Evolutionary conservation across 108 stramenopile genomes (phyloP).

Genomic region (Nitzschia inconspicua): DNA sequence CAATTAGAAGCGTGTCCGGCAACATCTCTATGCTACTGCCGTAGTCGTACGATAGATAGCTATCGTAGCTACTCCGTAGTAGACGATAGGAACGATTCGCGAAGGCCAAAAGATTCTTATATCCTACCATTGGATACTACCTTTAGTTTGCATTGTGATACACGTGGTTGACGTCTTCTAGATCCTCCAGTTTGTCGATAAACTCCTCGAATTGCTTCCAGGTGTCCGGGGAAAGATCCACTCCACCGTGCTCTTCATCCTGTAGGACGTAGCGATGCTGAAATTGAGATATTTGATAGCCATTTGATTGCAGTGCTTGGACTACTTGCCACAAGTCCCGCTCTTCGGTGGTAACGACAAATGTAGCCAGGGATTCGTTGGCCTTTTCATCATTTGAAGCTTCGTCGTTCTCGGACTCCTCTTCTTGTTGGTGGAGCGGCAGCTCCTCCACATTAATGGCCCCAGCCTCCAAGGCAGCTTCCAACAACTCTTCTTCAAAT

Average conservation of each 20-base stretch:
- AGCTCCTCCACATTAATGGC: conserved; percentile 58
- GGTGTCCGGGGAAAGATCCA: conserved; percentile 40
- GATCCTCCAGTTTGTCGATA: conserved; percentile 54
- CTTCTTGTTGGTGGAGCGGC: too few relatives aligned
- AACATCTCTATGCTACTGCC: too few relatives aligned
- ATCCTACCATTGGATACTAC: too few relatives aligned
- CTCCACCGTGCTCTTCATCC: conserved; percentile 29
- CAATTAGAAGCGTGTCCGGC: too few relatives aligned
- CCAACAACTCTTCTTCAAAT: conserved; percentile 49
- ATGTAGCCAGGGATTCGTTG: not conserved
- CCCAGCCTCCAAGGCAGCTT: conserved; percentile 67
- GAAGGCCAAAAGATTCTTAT: too few relatives aligned
- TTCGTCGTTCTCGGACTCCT: not conserved
- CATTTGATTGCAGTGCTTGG: conserved; percentile 27
- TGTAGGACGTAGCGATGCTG: conserved; percentile 57
- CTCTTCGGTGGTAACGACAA: conserved; percentile 54
- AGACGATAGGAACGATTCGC: too few relatives aligned
- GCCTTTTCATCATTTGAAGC: conserved; percentile 4
- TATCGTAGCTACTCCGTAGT: too few relatives aligned
- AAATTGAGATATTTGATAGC: conserved; percentile 40
- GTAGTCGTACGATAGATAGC: too few relatives aligned
- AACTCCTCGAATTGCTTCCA: conserved; percentile 48
- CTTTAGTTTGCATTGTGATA: conserved; percentile 71
- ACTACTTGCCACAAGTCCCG: conserved; percentile 47
- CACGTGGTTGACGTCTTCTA: conserved; percentile 67